Evolutionary conservation across 2,329 filamentous ascomycete genomes (phyloP), one percentile per base, ranked within the genome.

Genomic region (Cordyceps cateniannulata): DNA sequence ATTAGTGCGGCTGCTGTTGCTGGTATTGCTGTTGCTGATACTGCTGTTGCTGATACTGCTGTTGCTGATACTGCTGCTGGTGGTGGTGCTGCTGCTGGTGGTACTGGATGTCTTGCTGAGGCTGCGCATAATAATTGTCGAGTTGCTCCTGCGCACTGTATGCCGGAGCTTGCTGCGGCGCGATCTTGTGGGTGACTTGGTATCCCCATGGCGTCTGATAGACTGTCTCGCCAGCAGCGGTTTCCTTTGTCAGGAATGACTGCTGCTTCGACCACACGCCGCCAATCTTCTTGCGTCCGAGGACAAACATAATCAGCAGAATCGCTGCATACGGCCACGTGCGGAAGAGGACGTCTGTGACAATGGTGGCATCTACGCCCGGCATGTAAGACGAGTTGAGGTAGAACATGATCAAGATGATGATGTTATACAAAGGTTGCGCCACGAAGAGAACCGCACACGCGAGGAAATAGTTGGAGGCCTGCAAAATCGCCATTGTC

Each of bases 191-290:
- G 1, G 59, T 49, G 38, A 51, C 38, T 10, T 48, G 29, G 24
- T 61, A 57, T 18, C 60, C 60, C 60, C 60, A 61, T 5, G 60
- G 35, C 40, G 60, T 61, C 53, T 58, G 60, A 48, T 52, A 57
- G 22, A 61, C 50, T n/a, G 53, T 57, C 45, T 51, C 53, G 20
- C 40, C 40, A 14, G 22, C 53, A 14, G 18, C 40, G n/a, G 38
- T 53, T 4, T 47, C 45, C 27, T 57, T 57, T 9, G 60, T 61
- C 60, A 32, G 47, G 24, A 61, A 61, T 7, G 60, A n/a, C 47
- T 61, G 60, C 53, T 57, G 45, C 16, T 38, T 53, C 38, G 60
- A 61, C 53, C 53, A 61, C 27, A 61, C 60, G 27, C 60, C 60
- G 24, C 60, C 60, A 22, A 61, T 32, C 60, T 61, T 61, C 14